Percentiles rank a stretch among this genome's conserved stretches.
Conservation (phyloP, 2,329 filamentous ascomycete species). For the Diplodia mutila region DNA sequence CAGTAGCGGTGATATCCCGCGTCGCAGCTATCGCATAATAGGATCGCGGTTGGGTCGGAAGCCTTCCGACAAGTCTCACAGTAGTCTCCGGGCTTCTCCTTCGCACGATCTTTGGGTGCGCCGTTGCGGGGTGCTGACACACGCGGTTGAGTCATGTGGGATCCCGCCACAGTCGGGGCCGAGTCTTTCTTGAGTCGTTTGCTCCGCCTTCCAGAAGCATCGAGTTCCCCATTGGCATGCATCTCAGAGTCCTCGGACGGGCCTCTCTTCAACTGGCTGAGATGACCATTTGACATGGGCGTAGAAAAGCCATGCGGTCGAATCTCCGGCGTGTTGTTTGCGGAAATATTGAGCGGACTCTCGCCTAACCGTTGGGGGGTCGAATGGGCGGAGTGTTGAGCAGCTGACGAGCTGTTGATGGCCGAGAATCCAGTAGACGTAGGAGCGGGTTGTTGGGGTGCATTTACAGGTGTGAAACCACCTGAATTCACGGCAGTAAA, state of each 20-base stretch:
- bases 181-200: conserved; percentile 85
- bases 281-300: conserved; percentile 56
- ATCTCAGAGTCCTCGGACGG: conserved; percentile 60
- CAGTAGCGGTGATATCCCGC: conserved; percentile 85
- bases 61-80: conserved; percentile 86
- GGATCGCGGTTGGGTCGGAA: conserved; percentile 70
- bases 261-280: conserved; percentile 74
- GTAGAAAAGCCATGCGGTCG: conserved; percentile 53
- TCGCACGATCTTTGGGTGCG: conserved; percentile 51
- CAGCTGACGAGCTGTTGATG: conserved; percentile 58
- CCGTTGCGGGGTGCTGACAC: conserved; percentile 66
- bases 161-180: conserved; percentile 85
- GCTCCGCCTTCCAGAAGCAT: conserved; percentile 68
- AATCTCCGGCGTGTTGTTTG: conserved; percentile 68
- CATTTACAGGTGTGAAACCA: conserved; percentile 70
- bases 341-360: conserved; percentile 63
- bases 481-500: conserved; percentile 73
- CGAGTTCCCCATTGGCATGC: conserved; percentile 60
- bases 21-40: conserved; percentile 91
- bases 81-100: conserved; percentile 62
- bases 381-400: conserved; percentile 57
- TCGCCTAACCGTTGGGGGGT: conserved; percentile 63
- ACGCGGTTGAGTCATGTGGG: conserved; percentile 93
- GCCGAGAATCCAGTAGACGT: conserved; percentile 56
- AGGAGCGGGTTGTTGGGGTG: conserved; percentile 35